Percentiles rank a stretch among this genome's conserved stretches.
Conservation (phyloP, 2,329 filamentous ascomycete genomes). For the Dothiorella sarmentorum region DNA sequence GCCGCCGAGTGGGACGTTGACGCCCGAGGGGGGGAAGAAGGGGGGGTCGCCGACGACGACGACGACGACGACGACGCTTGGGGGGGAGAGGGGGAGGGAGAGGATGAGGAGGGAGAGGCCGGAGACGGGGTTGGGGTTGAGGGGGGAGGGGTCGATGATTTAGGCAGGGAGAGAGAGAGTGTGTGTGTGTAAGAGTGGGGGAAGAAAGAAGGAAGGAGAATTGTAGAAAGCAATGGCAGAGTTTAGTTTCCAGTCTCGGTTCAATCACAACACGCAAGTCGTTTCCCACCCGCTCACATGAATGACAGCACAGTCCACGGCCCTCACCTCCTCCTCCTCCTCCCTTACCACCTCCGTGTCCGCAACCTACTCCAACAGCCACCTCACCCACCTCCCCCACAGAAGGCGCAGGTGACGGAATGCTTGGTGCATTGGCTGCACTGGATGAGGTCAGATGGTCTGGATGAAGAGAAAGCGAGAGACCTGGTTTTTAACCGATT, state of each 20-base stretch:
- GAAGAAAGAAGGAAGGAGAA: too few relatives aligned
- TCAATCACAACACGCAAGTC: too few relatives aligned
- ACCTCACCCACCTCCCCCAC: conserved; percentile 14
- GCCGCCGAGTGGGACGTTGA: conserved; percentile 1
- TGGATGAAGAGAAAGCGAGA: too few relatives aligned
- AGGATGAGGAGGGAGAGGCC: not conserved
- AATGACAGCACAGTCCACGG: conserved; percentile 8
- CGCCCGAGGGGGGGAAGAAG: not conserved
- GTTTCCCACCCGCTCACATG: not conserved
- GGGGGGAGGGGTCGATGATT: too few relatives aligned
- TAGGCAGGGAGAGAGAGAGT: too few relatives aligned
- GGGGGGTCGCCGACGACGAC: too few relatives aligned
- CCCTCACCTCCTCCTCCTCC: not conserved
- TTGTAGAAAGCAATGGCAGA: too few relatives aligned
- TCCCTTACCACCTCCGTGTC: not conserved
- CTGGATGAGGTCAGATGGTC: too few relatives aligned
- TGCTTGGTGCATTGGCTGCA: conserved; percentile 33
- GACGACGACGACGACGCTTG: too few relatives aligned
- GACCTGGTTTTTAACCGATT: not conserved
- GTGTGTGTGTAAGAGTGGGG: too few relatives aligned
- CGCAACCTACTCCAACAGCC: conserved; percentile 17
- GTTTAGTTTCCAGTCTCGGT: too few relatives aligned
- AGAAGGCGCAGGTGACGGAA: conserved; percentile 26
- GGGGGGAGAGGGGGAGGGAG: not conserved
- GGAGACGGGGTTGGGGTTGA: not conserved